Conservation (phyloP, 257 asterid genomes). For the Oldenlandia corymbosa region DNA sequence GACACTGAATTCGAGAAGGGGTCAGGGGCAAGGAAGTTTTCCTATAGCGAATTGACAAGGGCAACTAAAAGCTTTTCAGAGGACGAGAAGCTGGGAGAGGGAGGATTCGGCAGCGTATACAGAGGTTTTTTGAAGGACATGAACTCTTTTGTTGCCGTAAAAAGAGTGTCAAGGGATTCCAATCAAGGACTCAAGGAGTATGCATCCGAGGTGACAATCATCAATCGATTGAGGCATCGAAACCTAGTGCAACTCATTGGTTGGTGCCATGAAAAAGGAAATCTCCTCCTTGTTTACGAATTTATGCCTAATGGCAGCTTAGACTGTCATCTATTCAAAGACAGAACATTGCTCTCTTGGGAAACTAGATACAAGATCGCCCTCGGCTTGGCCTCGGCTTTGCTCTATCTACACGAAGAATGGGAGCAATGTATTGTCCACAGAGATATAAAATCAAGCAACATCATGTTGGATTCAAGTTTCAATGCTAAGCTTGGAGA, state of each 20-base stretch:
- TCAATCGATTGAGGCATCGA: conserved; percentile 79
- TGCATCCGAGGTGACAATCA: conserved; percentile 83
- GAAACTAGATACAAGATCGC: conserved; percentile 23
- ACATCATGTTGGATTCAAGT: too few relatives aligned
- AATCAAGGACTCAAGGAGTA: conserved; percentile 76
- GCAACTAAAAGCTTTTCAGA: conserved; percentile 69
- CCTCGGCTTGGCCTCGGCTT: conserved; percentile 30
- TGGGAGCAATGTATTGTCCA: conserved; percentile 38
- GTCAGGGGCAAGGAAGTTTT: conserved; percentile 38
- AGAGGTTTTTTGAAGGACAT: conserved; percentile 52
- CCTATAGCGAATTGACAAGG: conserved; percentile 58
- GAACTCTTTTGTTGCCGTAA: conserved; percentile 66
- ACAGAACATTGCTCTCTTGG: conserved; percentile 23
- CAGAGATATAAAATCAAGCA: conserved; percentile 32
- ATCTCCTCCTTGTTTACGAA: conserved; percentile 35
- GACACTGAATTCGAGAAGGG: too few relatives aligned
- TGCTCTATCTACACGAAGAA: conserved; percentile 38
- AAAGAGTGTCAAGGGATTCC: conserved; percentile 68
- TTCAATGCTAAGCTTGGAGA: conserved; percentile 34
- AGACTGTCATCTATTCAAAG: conserved; percentile 21
- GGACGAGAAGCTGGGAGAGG: conserved; percentile 71
- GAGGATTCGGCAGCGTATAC: conserved; percentile 83
- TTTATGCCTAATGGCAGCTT: conserved; percentile 34
- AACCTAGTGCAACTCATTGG: conserved; percentile 85
- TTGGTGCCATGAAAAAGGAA: conserved; percentile 42